A percentile compares a stretch with the other conserved stretches of the same genome.
phyloP scores from a whole-genome alignment of 352 stramenopile genomes.

The Pythium biforme region DNA sequence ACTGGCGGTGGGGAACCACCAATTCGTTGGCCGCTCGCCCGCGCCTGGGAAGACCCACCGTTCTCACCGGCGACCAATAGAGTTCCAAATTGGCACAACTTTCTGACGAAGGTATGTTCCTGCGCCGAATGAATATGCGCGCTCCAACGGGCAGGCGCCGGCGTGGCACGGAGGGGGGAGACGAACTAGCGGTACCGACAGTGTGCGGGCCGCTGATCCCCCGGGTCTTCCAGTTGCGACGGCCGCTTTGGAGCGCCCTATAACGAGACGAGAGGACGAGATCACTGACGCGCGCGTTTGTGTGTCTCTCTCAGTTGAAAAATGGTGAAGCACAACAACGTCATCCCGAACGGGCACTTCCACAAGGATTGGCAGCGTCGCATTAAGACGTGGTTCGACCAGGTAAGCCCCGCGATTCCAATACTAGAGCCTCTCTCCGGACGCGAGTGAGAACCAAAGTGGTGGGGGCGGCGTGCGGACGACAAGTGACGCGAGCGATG shows the following conservation, averaged over 20 bases:
- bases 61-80: slow-evolving; percentile 34
- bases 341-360: slow-evolving; percentile 99
- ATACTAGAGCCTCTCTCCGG: no score
- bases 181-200: no score
- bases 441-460: background rate
- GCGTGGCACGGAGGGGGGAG: background rate
- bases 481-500: background rate
- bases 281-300: slow-evolving; percentile 7
- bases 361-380: slow-evolving; percentile 99
- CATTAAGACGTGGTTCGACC: slow-evolving; percentile 97
- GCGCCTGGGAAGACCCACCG: slow-evolving; percentile 4
- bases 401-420: slow-evolving; percentile 52
- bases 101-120: slow-evolving; percentile 81
- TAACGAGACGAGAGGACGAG: background rate
- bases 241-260: background rate
- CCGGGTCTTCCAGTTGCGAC: background rate
- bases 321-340: slow-evolving; percentile 99
- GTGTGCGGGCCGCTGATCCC: no score
- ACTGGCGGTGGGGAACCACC: slow-evolving; percentile 80
- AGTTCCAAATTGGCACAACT: slow-evolving; percentile 91
- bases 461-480: background rate
- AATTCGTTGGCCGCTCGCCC: slow-evolving; percentile 47
- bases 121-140: slow-evolving; percentile 23
- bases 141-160: background rate
- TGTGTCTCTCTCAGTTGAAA: slow-evolving; percentile 51